These are phyloP conservation scores for Phialemoniopsis sp. DNA, from an alignment of 2,329 filamentous ascomycete species.

Conservation along the genomic window DNA sequence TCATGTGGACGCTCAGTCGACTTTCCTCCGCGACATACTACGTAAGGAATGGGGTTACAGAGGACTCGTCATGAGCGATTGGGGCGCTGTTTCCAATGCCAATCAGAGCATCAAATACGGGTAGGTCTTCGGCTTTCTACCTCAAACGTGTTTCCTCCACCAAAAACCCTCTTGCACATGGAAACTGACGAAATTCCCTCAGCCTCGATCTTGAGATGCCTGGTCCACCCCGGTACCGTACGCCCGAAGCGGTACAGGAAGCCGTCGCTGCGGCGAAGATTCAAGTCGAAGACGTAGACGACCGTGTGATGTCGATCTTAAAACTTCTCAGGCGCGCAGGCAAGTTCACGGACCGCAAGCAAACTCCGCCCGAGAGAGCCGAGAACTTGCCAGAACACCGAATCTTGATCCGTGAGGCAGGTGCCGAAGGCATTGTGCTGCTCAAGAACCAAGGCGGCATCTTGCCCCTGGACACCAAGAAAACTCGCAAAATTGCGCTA, in stretches of 20 bases:
- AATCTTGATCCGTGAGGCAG: constrained; percentile 45
- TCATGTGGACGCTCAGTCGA: constrained; percentile 6
- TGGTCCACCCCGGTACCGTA: constrained; percentile 11
- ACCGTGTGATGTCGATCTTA: too few species aligned
- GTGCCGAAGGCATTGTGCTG: constrained; percentile 57
- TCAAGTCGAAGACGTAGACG: too few species aligned
- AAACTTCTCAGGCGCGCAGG: too few species aligned
- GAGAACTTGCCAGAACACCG: constrained; percentile 12
- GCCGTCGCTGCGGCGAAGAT: constrained; percentile 14
- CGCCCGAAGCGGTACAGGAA: constrained; percentile 11
- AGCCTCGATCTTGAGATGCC: constrained; percentile 21
- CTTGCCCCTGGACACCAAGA: constrained; percentile 44
- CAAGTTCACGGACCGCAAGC: background rate
- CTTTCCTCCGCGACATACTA: background rate
- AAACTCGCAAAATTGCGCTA: too few species aligned
- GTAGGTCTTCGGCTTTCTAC: too few species aligned
- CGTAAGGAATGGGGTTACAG: constrained; percentile 5
- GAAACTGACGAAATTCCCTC: too few species aligned
- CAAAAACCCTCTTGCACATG: too few species aligned
- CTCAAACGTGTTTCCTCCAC: too few species aligned
- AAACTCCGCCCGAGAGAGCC: background rate
- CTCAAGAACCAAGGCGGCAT: constrained; percentile 54
- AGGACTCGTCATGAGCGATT: constrained; percentile 11
- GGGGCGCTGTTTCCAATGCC: constrained; percentile 17
- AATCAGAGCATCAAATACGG: constrained; percentile 17